Conservation (phyloP, 305 asterid genomes). For the Fraxinus sp. region DNA sequence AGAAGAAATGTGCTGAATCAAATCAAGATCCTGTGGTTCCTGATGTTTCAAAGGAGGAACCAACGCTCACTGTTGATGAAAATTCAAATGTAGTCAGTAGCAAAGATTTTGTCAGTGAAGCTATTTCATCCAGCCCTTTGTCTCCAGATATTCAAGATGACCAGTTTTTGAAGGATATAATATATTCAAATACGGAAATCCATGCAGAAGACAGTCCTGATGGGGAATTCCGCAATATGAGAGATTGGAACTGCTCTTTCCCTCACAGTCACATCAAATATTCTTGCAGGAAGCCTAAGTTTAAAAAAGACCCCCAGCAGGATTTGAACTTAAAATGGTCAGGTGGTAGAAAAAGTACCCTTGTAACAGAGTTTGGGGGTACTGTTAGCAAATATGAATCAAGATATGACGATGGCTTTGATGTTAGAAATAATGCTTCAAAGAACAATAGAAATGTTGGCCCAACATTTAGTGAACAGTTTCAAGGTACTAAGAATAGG, state of each 20-base stretch:
- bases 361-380: slow-evolving; percentile 46
- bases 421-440: slow-evolving; percentile 41
- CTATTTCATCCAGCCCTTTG: slow-evolving; percentile 43
- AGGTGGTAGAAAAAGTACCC: slow-evolving; percentile 47
- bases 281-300: slow-evolving; percentile 62
- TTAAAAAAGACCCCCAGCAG: slow-evolving; percentile 46
- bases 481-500: slow-evolving; percentile 47
- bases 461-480: slow-evolving; percentile 50
- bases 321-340: slow-evolving; percentile 58
- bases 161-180: slow-evolving; percentile 45
- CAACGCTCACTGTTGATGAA: slow-evolving; percentile 43
- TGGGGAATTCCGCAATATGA: slow-evolving; percentile 38
- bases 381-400: slow-evolving; percentile 45
- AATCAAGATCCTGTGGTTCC: slow-evolving; percentile 35
- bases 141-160: slow-evolving; percentile 58
- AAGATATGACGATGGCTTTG: slow-evolving; percentile 51
- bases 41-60: slow-evolving; percentile 42
- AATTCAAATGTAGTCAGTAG: slow-evolving; percentile 35
- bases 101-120: slow-evolving; percentile 49
- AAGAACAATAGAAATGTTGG: slow-evolving; percentile 57
- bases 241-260: slow-evolving; percentile 44
- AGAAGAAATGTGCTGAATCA: slow-evolving; percentile 49
- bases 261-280: slow-evolving; percentile 44
- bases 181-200: slow-evolving; percentile 42
- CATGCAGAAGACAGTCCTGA: slow-evolving; percentile 51